These are phyloP conservation scores for Aspergillus saccharolyticus DNA, from an alignment of 495 filamentous ascomycete species.

Conservation along the genomic window DNA sequence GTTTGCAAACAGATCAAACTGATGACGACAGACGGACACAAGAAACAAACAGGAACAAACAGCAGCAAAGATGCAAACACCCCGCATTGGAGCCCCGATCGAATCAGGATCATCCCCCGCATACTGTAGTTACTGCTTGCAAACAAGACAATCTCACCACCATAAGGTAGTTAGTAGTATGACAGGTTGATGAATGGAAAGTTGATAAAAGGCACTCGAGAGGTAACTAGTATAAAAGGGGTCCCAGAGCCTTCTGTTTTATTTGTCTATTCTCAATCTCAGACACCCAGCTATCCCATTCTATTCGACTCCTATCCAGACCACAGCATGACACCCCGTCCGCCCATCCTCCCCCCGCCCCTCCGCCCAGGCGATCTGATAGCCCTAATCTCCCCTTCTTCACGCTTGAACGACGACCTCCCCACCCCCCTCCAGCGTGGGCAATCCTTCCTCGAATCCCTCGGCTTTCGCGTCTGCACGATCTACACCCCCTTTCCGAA, in stretches of 20 bases:
- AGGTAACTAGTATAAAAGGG: no score
- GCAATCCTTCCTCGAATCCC: neutral
- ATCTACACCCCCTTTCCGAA: neutral
- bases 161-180: no score
- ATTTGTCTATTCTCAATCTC: no score
- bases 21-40: neutral
- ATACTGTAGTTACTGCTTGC: neutral
- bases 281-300: neutral
- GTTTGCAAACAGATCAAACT: neutral
- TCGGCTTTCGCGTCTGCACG: neutral
- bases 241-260: no score
- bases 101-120: neutral
- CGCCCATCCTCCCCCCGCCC: neutral
- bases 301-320: neutral
- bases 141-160: neutral
- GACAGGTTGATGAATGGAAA: no score
- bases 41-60: neutral
- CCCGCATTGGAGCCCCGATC: no score
- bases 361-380: neutral
- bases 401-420: neutral
- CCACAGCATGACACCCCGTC: neutral
- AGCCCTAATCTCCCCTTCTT: neutral
- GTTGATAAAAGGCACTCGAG: no score
- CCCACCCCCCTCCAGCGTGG: neutral
- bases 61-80: neutral